Percentiles rank a stretch among this genome's conserved stretches.
These are phyloP conservation scores for Fusarium sororula DNA, from an alignment of 2,329 filamentous ascomycete species.

Conservation along the genomic window DNA sequence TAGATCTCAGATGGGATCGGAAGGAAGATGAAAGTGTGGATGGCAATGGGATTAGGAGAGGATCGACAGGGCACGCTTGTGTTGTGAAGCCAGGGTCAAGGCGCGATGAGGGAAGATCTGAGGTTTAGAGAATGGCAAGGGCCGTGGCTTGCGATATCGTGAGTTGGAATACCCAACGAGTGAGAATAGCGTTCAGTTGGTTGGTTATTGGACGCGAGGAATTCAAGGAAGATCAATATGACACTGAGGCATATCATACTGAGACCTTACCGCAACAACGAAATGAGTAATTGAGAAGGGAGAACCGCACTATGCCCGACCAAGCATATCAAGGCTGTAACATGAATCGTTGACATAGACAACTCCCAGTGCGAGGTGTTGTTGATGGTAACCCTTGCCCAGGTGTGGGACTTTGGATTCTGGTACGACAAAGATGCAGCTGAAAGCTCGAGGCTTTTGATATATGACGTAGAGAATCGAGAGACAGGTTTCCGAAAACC, in stretches of 20 bases:
- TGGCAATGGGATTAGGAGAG: neutral
- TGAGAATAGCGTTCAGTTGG: neutral
- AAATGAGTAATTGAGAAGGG: neutral
- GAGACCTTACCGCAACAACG: neutral
- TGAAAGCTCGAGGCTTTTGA: neutral
- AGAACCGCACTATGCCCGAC: neutral
- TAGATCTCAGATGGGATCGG: conserved; percentile 15
- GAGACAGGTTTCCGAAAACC: neutral
- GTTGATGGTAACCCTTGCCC: neutral
- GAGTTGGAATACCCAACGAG: neutral
- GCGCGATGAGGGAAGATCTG: neutral
- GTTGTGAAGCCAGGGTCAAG: conserved; percentile 7
- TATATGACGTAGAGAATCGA: conserved; percentile 22
- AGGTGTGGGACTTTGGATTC: neutral
- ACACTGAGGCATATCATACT: neutral
- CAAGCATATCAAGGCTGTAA: neutral
- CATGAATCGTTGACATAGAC: neutral
- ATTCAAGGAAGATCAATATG: neutral
- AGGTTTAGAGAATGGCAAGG: neutral
- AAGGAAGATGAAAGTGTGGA: conserved; percentile 12
- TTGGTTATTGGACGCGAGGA: neutral
- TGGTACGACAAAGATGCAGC: neutral
- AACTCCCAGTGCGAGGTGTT: neutral
- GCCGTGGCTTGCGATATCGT: neutral
- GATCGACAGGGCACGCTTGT: conserved; percentile 31